Evolutionary conservation across 768 basidiomycete species (phyloP).

Genomic region (Boletus rufocinnamomeus): DNA sequence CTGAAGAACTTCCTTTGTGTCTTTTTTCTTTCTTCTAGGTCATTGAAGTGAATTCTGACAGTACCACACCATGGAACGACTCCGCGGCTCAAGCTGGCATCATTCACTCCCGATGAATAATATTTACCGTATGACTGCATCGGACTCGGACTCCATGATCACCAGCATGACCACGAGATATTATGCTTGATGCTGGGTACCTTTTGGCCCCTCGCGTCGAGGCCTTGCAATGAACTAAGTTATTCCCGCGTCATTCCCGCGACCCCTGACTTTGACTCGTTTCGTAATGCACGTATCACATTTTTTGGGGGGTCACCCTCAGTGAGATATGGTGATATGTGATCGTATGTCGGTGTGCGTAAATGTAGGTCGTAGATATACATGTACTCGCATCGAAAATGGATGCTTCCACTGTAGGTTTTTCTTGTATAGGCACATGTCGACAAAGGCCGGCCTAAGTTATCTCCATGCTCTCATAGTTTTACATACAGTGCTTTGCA

Average conservation of each 20-base stretch:
- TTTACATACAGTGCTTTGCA: too few relatives aligned
- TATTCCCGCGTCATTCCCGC: not conserved
- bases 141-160: not conserved
- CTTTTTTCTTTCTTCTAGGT: conserved; percentile 19
- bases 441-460: too few relatives aligned
- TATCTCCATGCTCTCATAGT: too few relatives aligned
- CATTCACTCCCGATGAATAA: conserved; percentile 41
- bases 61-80: not conserved
- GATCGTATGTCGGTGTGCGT: too few relatives aligned
- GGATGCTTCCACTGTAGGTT: too few relatives aligned
- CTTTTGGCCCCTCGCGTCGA: not conserved
- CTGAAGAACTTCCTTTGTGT: conserved; percentile 13
- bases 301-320: too few relatives aligned
- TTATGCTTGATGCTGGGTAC: too few relatives aligned
- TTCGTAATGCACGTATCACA: not conserved
- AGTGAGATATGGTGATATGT: too few relatives aligned
- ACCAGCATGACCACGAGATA: not conserved
- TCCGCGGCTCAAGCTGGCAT: conserved; percentile 27
- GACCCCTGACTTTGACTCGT: not conserved
- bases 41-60: not conserved
- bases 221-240: not conserved
- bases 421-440: too few relatives aligned
- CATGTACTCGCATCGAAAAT: too few relatives aligned
- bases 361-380: too few relatives aligned
- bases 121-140: conserved; percentile 21